Evolutionary conservation across 305 asterid species (phyloP).

Genomic region (Petunia hybrid): DNA sequence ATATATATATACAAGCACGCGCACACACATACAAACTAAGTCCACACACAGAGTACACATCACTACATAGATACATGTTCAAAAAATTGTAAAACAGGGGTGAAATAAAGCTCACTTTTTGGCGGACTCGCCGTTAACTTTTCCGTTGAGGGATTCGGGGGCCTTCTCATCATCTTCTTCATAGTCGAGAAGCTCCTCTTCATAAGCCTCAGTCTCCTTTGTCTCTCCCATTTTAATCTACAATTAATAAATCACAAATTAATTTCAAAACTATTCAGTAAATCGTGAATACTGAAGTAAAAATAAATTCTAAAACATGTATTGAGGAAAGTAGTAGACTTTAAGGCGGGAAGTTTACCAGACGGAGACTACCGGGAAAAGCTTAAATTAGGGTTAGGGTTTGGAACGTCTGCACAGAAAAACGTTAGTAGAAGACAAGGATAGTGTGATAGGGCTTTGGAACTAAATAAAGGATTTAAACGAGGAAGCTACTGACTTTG

Average conservation of each 20-base stretch:
- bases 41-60: neutral
- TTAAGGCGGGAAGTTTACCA: neutral
- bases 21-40: neutral
- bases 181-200: constrained; percentile 95
- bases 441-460: neutral
- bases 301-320: neutral
- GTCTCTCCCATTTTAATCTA: constrained; percentile 68
- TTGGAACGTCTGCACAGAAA: constrained; percentile 28
- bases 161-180: constrained; percentile 94
- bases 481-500: neutral
- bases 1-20: too few relatives aligned
- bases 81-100: neutral
- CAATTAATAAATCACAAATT: constrained; percentile 35
- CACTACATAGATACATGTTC: neutral
- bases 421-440: neutral
- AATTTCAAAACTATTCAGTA: constrained; percentile 2
- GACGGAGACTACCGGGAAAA: neutral
- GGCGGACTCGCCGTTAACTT: constrained; percentile 87
- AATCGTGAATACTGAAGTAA: neutral
- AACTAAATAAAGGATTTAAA: constrained; percentile 1
- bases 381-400: constrained; percentile 29
- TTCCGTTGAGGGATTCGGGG: constrained; percentile 65
- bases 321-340: neutral
- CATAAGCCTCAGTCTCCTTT: constrained; percentile 84
- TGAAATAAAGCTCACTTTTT: constrained; percentile 64